phyloP scores from a whole-genome alignment of 2,329 filamentous ascomycete species.

The Corynespora cassiicola region DNA sequence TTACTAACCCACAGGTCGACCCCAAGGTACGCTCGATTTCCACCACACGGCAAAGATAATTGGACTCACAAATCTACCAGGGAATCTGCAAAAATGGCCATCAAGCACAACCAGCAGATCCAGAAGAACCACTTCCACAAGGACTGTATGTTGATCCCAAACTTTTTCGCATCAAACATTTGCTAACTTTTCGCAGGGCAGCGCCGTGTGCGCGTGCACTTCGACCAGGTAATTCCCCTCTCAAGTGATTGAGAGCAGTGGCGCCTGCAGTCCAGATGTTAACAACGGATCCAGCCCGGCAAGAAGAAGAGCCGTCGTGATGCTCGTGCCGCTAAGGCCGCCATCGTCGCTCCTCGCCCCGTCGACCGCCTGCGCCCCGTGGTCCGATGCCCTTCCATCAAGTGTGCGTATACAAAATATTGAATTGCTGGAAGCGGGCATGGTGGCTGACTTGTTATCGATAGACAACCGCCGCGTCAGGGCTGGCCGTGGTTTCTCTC shows the following conservation, averaged over 20 bases:
- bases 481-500: conserved; percentile 95
- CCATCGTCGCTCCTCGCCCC: conserved; percentile 91
- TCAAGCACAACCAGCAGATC: conserved; percentile 99
- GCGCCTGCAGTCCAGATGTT: conserved; percentile 53
- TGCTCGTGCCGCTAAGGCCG: conserved; percentile 93
- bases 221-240: conserved; percentile 90
- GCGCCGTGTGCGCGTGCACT: conserved; percentile 97
- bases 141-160: conserved; percentile 64
- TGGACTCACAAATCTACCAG: too few species aligned
- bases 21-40: conserved; percentile 31
- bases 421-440: neutral
- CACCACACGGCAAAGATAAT: conserved; percentile 14
- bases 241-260: conserved; percentile 57
- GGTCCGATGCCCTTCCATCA: conserved; percentile 96
- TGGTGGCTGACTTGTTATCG: conserved; percentile 18
- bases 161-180: neutral
- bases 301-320: conserved; percentile 93
- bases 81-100: conserved; percentile 66
- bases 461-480: conserved; percentile 94
- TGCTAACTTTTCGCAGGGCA: conserved; percentile 60
- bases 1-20: conserved; percentile 43
- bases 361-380: conserved; percentile 96
- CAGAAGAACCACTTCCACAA: conserved; percentile 76
- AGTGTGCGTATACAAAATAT: conserved; percentile 62
- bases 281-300: conserved; percentile 72